Evolutionary conservation across 768 basidiomycete genomes (phyloP).

Genomic region (Mycena sanguinolenta): DNA sequence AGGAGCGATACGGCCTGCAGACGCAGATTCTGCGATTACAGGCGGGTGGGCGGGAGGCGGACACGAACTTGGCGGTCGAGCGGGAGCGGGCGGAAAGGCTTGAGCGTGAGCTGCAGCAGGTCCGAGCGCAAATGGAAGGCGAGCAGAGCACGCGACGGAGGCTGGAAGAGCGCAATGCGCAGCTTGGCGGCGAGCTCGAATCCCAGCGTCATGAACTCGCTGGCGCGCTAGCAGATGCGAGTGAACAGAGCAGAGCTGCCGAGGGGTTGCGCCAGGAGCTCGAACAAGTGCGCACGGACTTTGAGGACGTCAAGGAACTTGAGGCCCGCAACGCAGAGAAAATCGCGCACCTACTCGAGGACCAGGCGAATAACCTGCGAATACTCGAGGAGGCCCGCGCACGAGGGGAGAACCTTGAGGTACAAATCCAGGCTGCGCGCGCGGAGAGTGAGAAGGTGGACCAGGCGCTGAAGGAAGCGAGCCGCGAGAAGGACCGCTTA

Average conservation of each 20-base stretch:
- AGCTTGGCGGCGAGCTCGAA: constrained; percentile 69
- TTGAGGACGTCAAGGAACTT: constrained; percentile 75
- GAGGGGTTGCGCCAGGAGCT: constrained; percentile 76
- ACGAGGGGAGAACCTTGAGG: constrained; percentile 81
- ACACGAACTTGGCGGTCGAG: constrained; percentile 55
- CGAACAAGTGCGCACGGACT: constrained; percentile 69
- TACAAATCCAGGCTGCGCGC: constrained; percentile 78
- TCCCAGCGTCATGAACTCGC: constrained; percentile 66
- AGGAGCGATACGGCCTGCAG: constrained; percentile 68
- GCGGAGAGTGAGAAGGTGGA: constrained; percentile 81
- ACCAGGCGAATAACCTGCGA: constrained; percentile 79
- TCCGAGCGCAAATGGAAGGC: constrained; percentile 72
- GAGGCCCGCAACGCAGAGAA: constrained; percentile 76
- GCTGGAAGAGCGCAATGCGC: constrained; percentile 73
- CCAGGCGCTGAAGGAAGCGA: constrained; percentile 74
- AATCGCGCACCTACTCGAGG: constrained; percentile 75
- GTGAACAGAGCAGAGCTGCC: constrained; percentile 71
- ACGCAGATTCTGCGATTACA: constrained; percentile 70
- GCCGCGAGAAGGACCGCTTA: constrained; percentile 83
- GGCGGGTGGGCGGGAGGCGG: constrained; percentile 55
- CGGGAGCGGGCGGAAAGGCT: constrained; percentile 66
- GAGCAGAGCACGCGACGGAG: constrained; percentile 73
- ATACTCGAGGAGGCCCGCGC: constrained; percentile 82
- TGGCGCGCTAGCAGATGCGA: constrained; percentile 74
- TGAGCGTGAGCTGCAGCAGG: constrained; percentile 76